Evolutionary conservation across 129 eudicot genomes (phyloP), one percentile per base, ranked within the genome.

Genomic region (Kitagawia praeruptora): DNA sequence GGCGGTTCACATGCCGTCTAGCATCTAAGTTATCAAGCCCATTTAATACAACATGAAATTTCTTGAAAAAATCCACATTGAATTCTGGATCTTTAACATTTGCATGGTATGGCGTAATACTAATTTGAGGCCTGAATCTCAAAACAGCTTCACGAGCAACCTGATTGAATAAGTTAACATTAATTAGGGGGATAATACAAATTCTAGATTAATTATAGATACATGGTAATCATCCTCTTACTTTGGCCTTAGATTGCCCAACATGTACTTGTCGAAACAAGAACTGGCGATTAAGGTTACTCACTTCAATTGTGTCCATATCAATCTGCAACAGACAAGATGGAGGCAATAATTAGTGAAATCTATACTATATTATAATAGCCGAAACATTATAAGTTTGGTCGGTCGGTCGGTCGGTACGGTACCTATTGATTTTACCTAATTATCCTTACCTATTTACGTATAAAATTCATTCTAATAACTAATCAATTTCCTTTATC

Each of bases 11-110:
- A 86, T 95, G 98, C 51, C 98, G 90, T 64, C 98, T 88, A 48
- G 98, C 98, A 88, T 95, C 97, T 75, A 95, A 78, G 89, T 95
- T 95, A 83, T 95, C 98, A 48, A 95, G 98, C 56, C 98, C 98
- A 76, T 95, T 95, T 77, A 95, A 73, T 28, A 95, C 91, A 76
- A 95, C 98, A 82, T 79, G 86, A 83, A 95, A 95, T 78, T 88
- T 89, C 96, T 95, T 95, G 74, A 91, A 95, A 44, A 95, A 95
- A 70, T 95, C 98, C 67, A 92, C 97, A 88, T 92, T 87, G 78
- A 95, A 95, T 47, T 90, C 92, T 34, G 98, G 86, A 78, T 89
- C 96, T 85, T 95, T 95, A n/a, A 95, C 97, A 86, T 95, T 95
- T 40, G 97, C 97, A 95, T 95, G 98, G 81, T 95, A 90, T 31